Evolutionary conservation across 2,329 filamentous ascomycete species (phyloP).

Genomic region (Polychaeton citri): DNA sequence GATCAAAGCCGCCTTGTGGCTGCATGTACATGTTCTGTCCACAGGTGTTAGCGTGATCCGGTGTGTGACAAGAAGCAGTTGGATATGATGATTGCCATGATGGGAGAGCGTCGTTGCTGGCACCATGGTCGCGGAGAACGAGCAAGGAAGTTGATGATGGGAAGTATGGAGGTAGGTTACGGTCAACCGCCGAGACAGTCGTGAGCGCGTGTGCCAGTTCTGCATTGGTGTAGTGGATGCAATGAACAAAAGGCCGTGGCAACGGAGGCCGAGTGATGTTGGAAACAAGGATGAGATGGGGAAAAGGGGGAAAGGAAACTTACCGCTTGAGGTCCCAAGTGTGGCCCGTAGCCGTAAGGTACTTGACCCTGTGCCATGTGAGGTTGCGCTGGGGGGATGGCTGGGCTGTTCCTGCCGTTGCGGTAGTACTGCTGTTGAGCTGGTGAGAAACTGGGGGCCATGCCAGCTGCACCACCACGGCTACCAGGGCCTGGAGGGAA

Average conservation of each 20-base stretch:
- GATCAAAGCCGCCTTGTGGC: neutral
- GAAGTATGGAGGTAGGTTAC: too few relatives aligned
- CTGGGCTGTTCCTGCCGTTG: slow-evolving; percentile 46
- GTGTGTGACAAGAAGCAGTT: too few relatives aligned
- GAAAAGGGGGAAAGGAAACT: slow-evolving; percentile 31
- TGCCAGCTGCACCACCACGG: neutral
- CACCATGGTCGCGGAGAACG: too few relatives aligned
- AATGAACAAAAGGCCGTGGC: neutral
- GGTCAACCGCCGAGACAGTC: too few relatives aligned
- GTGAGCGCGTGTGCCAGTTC: too few relatives aligned
- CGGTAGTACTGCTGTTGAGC: slow-evolving; percentile 28
- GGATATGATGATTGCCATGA: too few relatives aligned
- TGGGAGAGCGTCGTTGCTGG: too few relatives aligned
- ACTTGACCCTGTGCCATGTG: slow-evolving; percentile 50
- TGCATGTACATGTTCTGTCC: too few relatives aligned
- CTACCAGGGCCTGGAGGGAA: neutral
- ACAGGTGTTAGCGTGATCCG: too few relatives aligned
- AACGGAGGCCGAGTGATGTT: neutral
- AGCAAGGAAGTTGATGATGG: too few relatives aligned
- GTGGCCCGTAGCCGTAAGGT: slow-evolving; percentile 43
- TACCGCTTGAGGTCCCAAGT: slow-evolving; percentile 47
- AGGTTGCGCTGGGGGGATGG: slow-evolving; percentile 47
- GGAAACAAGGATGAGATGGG: neutral
- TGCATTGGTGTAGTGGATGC: too few relatives aligned
- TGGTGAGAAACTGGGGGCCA: too few relatives aligned